Evolutionary conservation across 2,329 filamentous ascomycete genomes (phyloP).

Genomic region (Neodidymelliopsis sp.): DNA sequence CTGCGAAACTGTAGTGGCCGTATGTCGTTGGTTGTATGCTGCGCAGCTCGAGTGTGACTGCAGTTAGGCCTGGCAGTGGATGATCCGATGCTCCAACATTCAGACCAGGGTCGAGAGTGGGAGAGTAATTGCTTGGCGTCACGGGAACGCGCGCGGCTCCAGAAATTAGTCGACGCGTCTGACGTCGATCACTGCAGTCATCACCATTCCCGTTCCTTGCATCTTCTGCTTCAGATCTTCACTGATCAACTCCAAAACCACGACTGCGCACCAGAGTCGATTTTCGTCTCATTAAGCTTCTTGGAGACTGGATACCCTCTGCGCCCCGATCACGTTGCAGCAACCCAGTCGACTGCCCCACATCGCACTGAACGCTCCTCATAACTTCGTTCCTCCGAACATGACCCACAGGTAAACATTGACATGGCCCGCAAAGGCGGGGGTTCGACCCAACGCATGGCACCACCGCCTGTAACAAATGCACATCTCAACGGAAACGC

Average conservation of each 20-base stretch:
- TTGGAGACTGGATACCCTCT: not conserved
- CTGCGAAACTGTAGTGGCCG: not conserved
- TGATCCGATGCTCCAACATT: conserved; percentile 16
- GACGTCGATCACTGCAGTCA: conserved; percentile 11
- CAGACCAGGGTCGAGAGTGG: conserved; percentile 16
- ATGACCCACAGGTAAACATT: conserved; percentile 36
- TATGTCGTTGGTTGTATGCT: not conserved
- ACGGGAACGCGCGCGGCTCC: conserved; percentile 30
- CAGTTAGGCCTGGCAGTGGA: too few relatives aligned
- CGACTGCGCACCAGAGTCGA: not conserved
- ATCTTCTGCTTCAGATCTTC: not conserved
- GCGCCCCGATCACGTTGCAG: not conserved
- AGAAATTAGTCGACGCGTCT: conserved; percentile 25
- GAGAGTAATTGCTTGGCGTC: conserved; percentile 31
- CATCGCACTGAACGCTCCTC: conserved; percentile 6
- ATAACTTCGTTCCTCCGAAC: conserved; percentile 14
- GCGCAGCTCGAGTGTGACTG: too few relatives aligned
- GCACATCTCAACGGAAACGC: conserved; percentile 25
- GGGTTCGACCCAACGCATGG: conserved; percentile 40
- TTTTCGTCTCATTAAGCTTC: not conserved
- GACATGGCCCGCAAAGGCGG: conserved; percentile 54
- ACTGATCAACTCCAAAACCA: not conserved
- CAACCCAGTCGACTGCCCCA: conserved; percentile 8
- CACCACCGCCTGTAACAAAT: conserved; percentile 29
- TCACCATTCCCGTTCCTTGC: not conserved